Percentiles rank a stretch among this genome's conserved stretches.
phyloP scores from a whole-genome alignment of 352 stramenopile species.

The Phytophthora quininea region DNA sequence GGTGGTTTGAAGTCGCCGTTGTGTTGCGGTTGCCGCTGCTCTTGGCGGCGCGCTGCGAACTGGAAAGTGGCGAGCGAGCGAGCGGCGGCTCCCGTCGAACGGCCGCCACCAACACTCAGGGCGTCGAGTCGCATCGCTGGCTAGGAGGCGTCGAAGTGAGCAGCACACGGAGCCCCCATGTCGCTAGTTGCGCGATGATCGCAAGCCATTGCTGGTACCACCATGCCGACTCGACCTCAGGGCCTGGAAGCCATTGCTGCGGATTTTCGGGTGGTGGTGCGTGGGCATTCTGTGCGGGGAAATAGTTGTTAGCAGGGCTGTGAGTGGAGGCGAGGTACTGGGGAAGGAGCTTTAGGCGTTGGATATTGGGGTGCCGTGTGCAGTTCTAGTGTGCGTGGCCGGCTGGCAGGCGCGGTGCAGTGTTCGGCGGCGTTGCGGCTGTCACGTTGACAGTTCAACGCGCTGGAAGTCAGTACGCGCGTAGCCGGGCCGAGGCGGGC shows the following conservation, averaged over 20 bases:
- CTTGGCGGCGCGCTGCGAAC: not conserved
- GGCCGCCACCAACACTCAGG: not conserved
- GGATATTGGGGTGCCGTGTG: too few species aligned
- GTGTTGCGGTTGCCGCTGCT: not conserved
- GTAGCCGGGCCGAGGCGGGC: too few species aligned
- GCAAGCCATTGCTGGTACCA: not conserved
- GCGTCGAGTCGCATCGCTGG: not conserved
- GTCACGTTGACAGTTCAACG: too few species aligned
- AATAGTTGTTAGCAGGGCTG: too few species aligned
- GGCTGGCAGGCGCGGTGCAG: too few species aligned
- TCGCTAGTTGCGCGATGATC: not conserved
- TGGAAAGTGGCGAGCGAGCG: not conserved
- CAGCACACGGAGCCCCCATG: not conserved
- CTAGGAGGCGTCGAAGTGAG: not conserved
- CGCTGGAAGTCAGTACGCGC: too few species aligned
- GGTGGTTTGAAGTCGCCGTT: not conserved
- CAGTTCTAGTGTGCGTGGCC: too few species aligned
- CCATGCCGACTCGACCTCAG: not conserved
- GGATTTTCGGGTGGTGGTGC: not conserved
- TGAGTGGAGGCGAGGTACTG: too few species aligned
- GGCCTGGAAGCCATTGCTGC: not conserved
- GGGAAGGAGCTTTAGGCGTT: too few species aligned
- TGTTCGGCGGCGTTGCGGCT: too few species aligned
- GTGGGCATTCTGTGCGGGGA: not conserved
- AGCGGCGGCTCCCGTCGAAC: not conserved